A percentile compares a stretch with the other conserved stretches of the same genome.
These are phyloP conservation scores for Entrophospora sp. DNA, from an alignment of 192 early-diverging fungal genomes.

Conservation along the genomic window DNA sequence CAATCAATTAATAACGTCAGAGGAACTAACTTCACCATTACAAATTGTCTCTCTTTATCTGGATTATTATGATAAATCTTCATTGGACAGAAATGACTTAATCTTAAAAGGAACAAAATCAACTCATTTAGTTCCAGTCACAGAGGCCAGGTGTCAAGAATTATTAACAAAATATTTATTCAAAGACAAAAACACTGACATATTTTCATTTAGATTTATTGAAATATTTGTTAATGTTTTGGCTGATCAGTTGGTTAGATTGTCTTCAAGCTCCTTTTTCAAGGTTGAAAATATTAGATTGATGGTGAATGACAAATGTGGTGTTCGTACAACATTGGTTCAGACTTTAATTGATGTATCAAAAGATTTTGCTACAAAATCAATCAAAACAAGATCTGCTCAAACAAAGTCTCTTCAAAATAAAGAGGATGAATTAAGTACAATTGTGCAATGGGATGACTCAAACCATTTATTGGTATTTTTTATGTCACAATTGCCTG, in stretches of 20 bases:
- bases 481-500: conserved; percentile 18
- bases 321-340: conserved; percentile 9
- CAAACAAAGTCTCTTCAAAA: neutral
- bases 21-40: conserved; percentile 4
- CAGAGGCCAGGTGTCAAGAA: neutral
- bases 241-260: conserved; percentile 22
- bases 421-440: neutral
- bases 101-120: neutral
- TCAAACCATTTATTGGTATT: conserved; percentile 21
- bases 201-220: conserved; percentile 17
- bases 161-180: conserved; percentile 19
- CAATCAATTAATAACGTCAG: neutral
- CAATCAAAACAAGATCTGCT: neutral
- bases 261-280: conserved; percentile 19
- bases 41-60: conserved; percentile 15
- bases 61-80: neutral
- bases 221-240: conserved; percentile 22
- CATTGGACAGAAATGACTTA: conserved; percentile 2
- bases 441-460: conserved; percentile 12
- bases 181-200: neutral
- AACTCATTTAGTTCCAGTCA: neutral
- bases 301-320: neutral
- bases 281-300: conserved; percentile 9
- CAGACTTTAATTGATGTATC: conserved; percentile 12
- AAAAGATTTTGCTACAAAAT: conserved; percentile 17